Conservation (phyloP, 2,329 filamentous ascomycete species). For the Verticillium isaacii region DNA sequence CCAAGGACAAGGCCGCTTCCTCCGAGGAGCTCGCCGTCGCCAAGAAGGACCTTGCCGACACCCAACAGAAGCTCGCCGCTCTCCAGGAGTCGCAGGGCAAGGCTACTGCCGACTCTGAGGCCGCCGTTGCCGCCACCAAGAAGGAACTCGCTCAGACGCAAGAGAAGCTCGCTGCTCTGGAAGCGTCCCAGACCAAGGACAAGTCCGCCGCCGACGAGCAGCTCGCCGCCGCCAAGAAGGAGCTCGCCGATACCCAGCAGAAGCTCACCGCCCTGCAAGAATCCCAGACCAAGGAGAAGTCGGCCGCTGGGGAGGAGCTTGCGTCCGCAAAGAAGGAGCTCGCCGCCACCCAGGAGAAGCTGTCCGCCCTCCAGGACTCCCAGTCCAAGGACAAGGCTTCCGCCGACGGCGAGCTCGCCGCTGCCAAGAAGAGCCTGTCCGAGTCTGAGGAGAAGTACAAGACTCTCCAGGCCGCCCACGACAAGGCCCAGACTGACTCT, state of each 20-base stretch:
- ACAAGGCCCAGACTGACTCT: slow-evolving; percentile 22
- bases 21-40: slow-evolving; percentile 22
- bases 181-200: slow-evolving; percentile 20
- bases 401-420: slow-evolving; percentile 7
- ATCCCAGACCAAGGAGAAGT: slow-evolving; percentile 16
- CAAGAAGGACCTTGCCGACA: slow-evolving; percentile 25
- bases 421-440: slow-evolving; percentile 8
- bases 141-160: slow-evolving; percentile 22
- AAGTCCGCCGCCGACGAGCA: slow-evolving; percentile 21
- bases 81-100: slow-evolving; percentile 16
- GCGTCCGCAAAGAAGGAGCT: slow-evolving; percentile 19
- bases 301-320: slow-evolving; percentile 22
- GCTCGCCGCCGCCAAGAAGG: slow-evolving; percentile 16
- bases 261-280: slow-evolving; percentile 15
- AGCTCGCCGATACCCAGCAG: slow-evolving; percentile 25
- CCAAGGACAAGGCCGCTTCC: slow-evolving; percentile 17
- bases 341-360: slow-evolving; percentile 21
- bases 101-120: slow-evolving; percentile 22
- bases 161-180: slow-evolving; percentile 21
- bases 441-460: slow-evolving; percentile 18
- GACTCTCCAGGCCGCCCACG: slow-evolving; percentile 15
- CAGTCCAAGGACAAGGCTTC: slow-evolving; percentile 10
- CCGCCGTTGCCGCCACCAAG: slow-evolving; percentile 21
- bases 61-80: slow-evolving; percentile 24
- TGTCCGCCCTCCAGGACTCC: slow-evolving; percentile 3